Evolutionary conservation across 768 basidiomycete genomes (phyloP), one percentile per base, ranked within the genome.

Genomic region (Trametes gibbosa): DNA sequence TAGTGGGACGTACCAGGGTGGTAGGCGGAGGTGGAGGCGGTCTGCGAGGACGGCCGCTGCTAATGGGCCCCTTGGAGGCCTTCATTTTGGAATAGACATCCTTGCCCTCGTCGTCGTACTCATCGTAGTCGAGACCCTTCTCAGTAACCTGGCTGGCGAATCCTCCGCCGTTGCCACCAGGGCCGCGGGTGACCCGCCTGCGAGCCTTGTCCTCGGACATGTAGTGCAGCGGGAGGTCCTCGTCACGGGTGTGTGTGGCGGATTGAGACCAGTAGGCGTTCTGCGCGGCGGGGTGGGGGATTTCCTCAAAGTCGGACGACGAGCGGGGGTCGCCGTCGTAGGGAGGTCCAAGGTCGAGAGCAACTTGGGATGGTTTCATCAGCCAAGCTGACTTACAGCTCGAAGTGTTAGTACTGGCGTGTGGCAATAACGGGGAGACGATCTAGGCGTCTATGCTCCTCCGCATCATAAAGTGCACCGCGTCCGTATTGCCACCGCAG

Each of bases 221-320:
- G 69, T 81, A 76, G 67, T 83, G 78, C 56, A 82, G 69, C 40
- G 82, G 82, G 29, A 83, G 68, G 19, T 75, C 74, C 58, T 81
- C 80, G 62, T 76, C 71, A 63, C 69, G 67, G 58, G 59, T 59
- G 58, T 57, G 56, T 51, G 59, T 40, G 35, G 55, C 21, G 13
- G 46, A 47, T 25, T 62, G 56, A 21, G 61, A 25, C 73, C 65
- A 61, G 73, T 39, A 64, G 49, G 61, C 45, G 48, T 41, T 64
- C 29, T 73, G 73, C 70, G 63, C 73, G 66, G 64, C 67, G 39
- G 88, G 87, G 61, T 90, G 82, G 14, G 79, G 71, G 59, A 89
- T 75, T 69, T 90, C 80, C 73, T 90, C 87, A 72, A 88, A 90
- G 65, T 90, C 89, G 65, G 81, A 82, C 55, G 84, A 84, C 50